Conservation (phyloP, 495 filamentous ascomycete species). For the Penicillium arizonense region DNA sequence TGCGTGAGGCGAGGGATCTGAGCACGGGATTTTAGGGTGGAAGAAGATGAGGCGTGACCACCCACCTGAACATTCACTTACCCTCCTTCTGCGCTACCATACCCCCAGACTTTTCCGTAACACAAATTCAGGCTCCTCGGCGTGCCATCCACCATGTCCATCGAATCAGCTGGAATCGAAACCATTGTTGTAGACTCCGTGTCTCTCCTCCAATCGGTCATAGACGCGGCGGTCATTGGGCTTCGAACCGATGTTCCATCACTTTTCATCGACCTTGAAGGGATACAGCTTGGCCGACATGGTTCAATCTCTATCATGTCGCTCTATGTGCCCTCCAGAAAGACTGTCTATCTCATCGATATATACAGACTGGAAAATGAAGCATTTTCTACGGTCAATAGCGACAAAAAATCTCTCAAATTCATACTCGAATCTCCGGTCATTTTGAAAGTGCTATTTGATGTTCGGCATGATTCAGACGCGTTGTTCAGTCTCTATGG, state of each 20-base stretch:
- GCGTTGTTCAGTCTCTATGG: slow-evolving; percentile 47
- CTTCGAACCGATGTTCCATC: slow-evolving; percentile 11
- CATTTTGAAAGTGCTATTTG: slow-evolving; percentile 33
- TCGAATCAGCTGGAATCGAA: not conserved
- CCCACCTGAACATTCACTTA: not conserved
- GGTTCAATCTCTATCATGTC: slow-evolving; percentile 51
- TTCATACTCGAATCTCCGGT: slow-evolving; percentile 44
- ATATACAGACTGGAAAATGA: slow-evolving; percentile 39
- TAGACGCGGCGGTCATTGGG: slow-evolving; percentile 15
- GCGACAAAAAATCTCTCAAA: slow-evolving; percentile 39
- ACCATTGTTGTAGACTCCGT: slow-evolving; percentile 1
- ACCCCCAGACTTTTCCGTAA: not conserved
- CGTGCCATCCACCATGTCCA: slow-evolving; percentile 1
- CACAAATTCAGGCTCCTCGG: slow-evolving; percentile 1
- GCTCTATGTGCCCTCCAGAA: slow-evolving; percentile 24
- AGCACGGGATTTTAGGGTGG: too few species aligned
- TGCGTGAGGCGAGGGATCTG: too few species aligned
- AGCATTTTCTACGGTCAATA: slow-evolving; percentile 42
- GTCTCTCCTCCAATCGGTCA: slow-evolving; percentile 3
- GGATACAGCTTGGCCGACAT: slow-evolving; percentile 44
- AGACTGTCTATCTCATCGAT: slow-evolving; percentile 45
- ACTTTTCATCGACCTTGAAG: slow-evolving; percentile 57
- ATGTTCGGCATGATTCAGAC: slow-evolving; percentile 50
- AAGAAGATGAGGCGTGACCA: too few species aligned
- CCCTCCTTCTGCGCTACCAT: not conserved